Evolutionary conservation across 2,329 filamentous ascomycete genomes (phyloP).

Genomic region (Colletotrichum sp.): DNA sequence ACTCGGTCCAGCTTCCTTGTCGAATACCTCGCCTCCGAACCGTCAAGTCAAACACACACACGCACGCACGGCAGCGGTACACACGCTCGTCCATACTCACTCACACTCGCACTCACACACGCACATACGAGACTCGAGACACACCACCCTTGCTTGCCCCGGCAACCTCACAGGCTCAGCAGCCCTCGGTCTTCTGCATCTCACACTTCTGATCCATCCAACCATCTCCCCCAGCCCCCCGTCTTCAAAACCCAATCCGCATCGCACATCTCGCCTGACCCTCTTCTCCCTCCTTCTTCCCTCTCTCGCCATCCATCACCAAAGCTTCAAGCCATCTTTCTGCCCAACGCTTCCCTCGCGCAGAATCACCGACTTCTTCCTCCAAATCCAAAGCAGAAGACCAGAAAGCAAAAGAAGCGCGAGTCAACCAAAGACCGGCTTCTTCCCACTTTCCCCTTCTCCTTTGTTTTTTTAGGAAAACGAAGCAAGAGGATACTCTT

Average conservation of each 20-base stretch:
- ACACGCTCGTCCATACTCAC: background rate
- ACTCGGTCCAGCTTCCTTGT: background rate
- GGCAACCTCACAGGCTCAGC: conserved; percentile 15
- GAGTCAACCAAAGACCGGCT: conserved; percentile 23
- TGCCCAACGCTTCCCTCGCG: background rate
- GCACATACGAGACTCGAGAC: background rate
- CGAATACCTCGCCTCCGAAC: background rate
- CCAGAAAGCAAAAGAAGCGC: conserved; percentile 22
- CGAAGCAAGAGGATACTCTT: conserved; percentile 72
- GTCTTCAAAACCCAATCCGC: conserved; percentile 27
- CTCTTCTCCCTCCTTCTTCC: conserved; percentile 22
- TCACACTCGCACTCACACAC: background rate
- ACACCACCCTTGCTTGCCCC: conserved; percentile 19
- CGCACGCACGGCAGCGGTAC: background rate
- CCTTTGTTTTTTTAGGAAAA: conserved; percentile 60
- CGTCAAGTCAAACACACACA: background rate
- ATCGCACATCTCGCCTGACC: conserved; percentile 21
- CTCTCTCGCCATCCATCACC: conserved; percentile 19
- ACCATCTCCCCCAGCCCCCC: conserved; percentile 21
- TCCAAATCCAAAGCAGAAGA: conserved; percentile 22
- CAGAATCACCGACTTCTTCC: background rate
- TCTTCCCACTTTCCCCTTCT: conserved; percentile 42
- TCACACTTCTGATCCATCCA: conserved; percentile 11
- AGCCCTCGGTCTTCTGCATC: conserved; percentile 13
- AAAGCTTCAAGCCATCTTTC: conserved; percentile 17